Evolutionary conservation across 257 asterid genomes (phyloP), one percentile per base, ranked within the genome.

Genomic region (Rhazya stricta): DNA sequence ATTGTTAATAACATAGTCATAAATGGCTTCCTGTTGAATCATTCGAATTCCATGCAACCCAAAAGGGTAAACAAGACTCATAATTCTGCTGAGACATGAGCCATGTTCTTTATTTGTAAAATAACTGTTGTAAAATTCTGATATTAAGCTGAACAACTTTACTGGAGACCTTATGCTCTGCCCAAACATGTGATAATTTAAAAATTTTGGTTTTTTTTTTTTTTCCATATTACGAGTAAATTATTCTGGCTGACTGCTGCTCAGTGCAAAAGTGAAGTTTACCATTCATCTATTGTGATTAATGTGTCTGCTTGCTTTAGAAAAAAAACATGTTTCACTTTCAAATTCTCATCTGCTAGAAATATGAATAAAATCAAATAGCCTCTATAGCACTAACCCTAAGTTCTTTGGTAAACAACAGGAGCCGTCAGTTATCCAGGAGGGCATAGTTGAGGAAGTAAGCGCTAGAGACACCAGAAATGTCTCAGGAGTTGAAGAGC

Each of bases 401-500:
- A 25, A 29, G 23, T 62, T 58, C 68, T 74, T 15, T 78, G 74
- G 36, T 60, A 72, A 45, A 75, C 76, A n/a, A 75, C 91, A 92
- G 96, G 88, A 77, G 65, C 57, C 75, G 54, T 75, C 80, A n/a
- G 74, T 72, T 77, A 74, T 72, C 51, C 63, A 50, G 23, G 83
- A 69, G 19, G 90, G 80, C 78, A 74, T 83, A 34, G 56, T 68
- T 25, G 78, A 77, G 79, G 85, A 80, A 69, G 76, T 74, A 32
- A 82, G 76, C 63, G 63, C 77, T 58, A 39, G 67, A n/a, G 83
- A 80, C 56, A 78, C 73, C 36, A 57, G 10, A 79, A 78, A 80
- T 84, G 79, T 65, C 70, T 76, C 78, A 21, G 89, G 75, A 79
- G 69, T 77, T 76, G 84, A 79, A 74, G 95, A 88, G 76, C 75